These are phyloP conservation scores for Sugiyamaella marilandica DNA, from an alignment of 805 yeast genomes.

Conservation along the genomic window DNA sequence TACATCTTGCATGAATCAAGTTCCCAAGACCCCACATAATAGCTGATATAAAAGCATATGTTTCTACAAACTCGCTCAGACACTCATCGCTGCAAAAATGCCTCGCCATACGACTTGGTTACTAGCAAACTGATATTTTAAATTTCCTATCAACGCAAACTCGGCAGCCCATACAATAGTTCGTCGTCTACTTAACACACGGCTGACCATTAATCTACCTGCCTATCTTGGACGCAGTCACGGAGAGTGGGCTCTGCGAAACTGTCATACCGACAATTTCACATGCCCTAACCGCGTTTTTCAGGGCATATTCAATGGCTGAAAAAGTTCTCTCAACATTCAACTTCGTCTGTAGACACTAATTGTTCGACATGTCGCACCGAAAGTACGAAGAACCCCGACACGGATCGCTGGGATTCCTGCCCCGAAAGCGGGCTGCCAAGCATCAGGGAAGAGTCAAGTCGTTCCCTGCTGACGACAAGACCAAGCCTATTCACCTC, in stretches of 20 bases:
- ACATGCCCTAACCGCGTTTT: not conserved
- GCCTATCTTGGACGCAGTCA: constrained; percentile 3
- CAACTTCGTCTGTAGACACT: constrained; percentile 8
- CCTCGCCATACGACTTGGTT: too few species aligned
- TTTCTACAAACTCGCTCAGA: too few species aligned
- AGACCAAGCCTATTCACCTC: constrained; percentile 95
- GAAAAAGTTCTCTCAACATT: not conserved
- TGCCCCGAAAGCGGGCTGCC: constrained; percentile 99
- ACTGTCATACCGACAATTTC: not conserved
- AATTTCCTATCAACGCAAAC: too few species aligned
- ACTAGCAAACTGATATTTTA: too few species aligned
- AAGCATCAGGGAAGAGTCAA: constrained; percentile 97
- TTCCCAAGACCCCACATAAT: too few species aligned
- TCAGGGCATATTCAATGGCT: not conserved
- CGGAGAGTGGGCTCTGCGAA: not conserved
- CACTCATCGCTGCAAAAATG: too few species aligned
- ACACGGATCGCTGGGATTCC: constrained; percentile 99
- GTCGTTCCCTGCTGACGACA: constrained; percentile 99
- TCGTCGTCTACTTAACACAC: not conserved
- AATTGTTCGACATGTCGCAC: constrained; percentile 74
- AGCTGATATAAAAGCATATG: too few species aligned
- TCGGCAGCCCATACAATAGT: too few species aligned
- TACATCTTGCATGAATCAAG: too few species aligned
- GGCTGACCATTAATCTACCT: not conserved
- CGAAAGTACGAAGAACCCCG: constrained; percentile 99